Evolutionary conservation across 768 basidiomycete species (phyloP), one percentile per base, ranked within the genome.

Genomic region (Asterophora lycoperdoides): DNA sequence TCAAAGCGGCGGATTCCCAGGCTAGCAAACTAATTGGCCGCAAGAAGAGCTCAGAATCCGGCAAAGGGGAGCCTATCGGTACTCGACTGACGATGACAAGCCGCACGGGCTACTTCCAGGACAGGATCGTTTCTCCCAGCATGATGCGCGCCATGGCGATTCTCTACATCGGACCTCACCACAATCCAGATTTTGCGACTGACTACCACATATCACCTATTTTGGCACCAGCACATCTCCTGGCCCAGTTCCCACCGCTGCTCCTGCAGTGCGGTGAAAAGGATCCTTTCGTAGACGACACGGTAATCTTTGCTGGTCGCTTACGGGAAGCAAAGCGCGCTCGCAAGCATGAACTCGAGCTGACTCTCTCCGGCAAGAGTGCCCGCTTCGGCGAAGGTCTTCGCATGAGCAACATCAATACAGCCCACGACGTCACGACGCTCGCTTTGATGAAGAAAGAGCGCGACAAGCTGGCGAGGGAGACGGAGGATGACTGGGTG

Each of bases 111-210:
- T 93, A 88, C 67, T 93, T 94, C 72, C 91, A 93, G 64, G 93
- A 97, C 60, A 74, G 92, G 44, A 88, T 97, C 59, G 81, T 99
- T 52, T 86, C 93, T 3, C 95, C 96, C 0, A 89, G 87, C 60
- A 97, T 99, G 94, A 97, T 97, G 92, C 89, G 96, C 30, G 94
- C 95, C 0, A 99, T 99, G 96, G 95, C 95, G 3, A 94, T 96
- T 61, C 70, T 95, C 54, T 96, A 96, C 69, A 87, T 99, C 51
- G 95, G 95, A 1, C 95, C 96, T 1, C 81, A 89, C 60, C 86
- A 84, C 44, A 88, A 92, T 63, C 96, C 96, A 6, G 93, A 98
- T 66, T 94, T 99, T 64, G 80, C 83, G 47, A 87, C 86, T 14
- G 94, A 99, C 72, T 98, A 97, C 68, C 86, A 91, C 70, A 83